phyloP scores from a whole-genome alignment of 768 basidiomycete genomes.

The Wakefieldia striispora region DNA sequence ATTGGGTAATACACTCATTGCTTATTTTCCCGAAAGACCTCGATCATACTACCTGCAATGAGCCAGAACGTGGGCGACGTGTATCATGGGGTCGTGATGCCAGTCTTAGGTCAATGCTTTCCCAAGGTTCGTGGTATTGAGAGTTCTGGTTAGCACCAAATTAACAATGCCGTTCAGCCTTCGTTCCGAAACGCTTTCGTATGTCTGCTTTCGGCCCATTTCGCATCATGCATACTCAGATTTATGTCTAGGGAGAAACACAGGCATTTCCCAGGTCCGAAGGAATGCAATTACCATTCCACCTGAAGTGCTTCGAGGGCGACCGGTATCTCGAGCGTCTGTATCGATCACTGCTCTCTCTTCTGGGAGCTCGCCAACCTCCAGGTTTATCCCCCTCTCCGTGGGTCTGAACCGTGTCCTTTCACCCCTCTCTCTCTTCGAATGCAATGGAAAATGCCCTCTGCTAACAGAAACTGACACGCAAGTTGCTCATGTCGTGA shows the following conservation, averaged over 20 bases:
- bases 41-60: conserved; percentile 26
- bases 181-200: conserved; percentile 9
- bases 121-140: conserved; percentile 12
- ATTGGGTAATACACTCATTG: background rate
- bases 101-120: background rate
- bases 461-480: conserved; percentile 1
- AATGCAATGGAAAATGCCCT: conserved; percentile 20
- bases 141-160: background rate
- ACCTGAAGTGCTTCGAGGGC: conserved; percentile 8
- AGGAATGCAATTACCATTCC: background rate
- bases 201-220: background rate
- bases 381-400: conserved; percentile 13
- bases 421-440: conserved; percentile 16
- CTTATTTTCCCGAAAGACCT: conserved; percentile 17
- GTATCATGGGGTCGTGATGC: background rate
- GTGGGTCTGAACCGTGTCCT: conserved; percentile 11
- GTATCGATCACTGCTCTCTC: conserved; percentile 16
- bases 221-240: background rate
- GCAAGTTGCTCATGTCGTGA: conserved; percentile 22
- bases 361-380: conserved; percentile 11
- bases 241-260: conserved; percentile 3
- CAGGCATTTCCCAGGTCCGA: background rate
- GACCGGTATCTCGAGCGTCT: conserved; percentile 8
- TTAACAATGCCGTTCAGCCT: conserved; percentile 10
- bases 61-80: conserved; percentile 5